Conservation (phyloP, 208 protist species). For the Leishmania aethiopica region DNA sequence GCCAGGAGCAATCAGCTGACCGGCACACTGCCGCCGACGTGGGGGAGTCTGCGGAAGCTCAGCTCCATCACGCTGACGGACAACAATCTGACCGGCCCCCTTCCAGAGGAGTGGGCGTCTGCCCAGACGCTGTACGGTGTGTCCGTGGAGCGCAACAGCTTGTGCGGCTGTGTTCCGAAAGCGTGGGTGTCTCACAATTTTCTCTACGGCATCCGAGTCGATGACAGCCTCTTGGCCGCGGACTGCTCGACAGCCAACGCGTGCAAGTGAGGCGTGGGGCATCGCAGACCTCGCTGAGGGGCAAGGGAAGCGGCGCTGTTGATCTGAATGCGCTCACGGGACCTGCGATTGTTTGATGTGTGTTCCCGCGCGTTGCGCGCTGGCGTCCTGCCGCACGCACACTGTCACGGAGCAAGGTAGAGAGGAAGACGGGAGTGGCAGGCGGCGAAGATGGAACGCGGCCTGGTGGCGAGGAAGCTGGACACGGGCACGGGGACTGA, state of each 20-base stretch:
- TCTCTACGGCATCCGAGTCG: neutral
- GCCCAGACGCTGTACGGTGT: slow-evolving; percentile 1
- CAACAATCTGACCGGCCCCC: slow-evolving; percentile 1
- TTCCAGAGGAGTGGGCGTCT: neutral
- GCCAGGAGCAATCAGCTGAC: slow-evolving; percentile 1
- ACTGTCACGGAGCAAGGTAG: neutral
- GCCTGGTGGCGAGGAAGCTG: neutral
- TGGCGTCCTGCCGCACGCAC: neutral
- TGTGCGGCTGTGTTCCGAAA: slow-evolving; percentile 2
- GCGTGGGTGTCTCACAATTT: neutral
- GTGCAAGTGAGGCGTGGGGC: neutral
- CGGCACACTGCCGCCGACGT: neutral
- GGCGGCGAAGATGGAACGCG: neutral
- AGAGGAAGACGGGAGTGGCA: neutral
- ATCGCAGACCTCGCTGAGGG: neutral
- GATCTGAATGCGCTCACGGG: neutral
- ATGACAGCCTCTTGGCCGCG: neutral
- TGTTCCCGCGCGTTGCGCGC: neutral
- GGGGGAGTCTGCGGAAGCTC: neutral
- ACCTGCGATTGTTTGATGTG: neutral
- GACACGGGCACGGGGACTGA: neutral
- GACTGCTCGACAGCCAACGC: neutral
- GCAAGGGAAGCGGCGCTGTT: neutral
- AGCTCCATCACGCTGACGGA: slow-evolving; percentile 4
- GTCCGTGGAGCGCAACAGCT: neutral